Percentiles rank a stretch among this genome's conserved stretches.
Conservation (phyloP, 129 eudicot species). For the Logfia minima region DNA sequence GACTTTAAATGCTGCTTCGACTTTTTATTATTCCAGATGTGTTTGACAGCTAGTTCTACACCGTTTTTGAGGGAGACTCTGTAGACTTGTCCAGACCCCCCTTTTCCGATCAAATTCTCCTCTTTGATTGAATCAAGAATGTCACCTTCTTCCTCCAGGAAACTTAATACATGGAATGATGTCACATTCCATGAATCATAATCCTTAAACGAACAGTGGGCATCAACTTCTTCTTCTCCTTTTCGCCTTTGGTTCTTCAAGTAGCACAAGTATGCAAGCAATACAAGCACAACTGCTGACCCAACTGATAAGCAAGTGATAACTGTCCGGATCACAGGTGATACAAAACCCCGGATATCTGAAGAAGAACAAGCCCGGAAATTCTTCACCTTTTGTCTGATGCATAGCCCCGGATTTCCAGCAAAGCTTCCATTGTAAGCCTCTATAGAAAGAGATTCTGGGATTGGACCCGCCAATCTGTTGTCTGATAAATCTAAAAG, state of each 20-base stretch:
- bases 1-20: slow-evolving; percentile 18
- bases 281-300: slow-evolving; percentile 33
- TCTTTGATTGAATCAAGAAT: slow-evolving; percentile 74
- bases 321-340: slow-evolving; percentile 35
- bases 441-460: slow-evolving; percentile 60
- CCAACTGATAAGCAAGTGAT: slow-evolving; percentile 54
- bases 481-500: slow-evolving; percentile 77
- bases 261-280: slow-evolving; percentile 45
- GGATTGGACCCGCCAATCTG: slow-evolving; percentile 59
- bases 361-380: slow-evolving; percentile 50
- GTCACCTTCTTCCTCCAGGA: slow-evolving; percentile 62
- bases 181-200: slow-evolving; percentile 72
- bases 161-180: slow-evolving; percentile 72
- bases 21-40: slow-evolving; percentile 50
- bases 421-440: slow-evolving; percentile 82
- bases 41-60: slow-evolving; percentile 83
- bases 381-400: slow-evolving; percentile 44
- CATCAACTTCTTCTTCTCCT: slow-evolving; percentile 20
- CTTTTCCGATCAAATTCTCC: slow-evolving; percentile 81
- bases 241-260: slow-evolving; percentile 34
- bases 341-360: slow-evolving; percentile 14
- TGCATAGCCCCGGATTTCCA: slow-evolving; percentile 77
- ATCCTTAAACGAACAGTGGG: slow-evolving; percentile 50
- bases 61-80: slow-evolving; percentile 54
- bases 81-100: slow-evolving; percentile 87